These are phyloP conservation scores for Nelumbo lutea DNA, from an alignment of 164 flowering plant genomes.

Conservation along the genomic window DNA sequence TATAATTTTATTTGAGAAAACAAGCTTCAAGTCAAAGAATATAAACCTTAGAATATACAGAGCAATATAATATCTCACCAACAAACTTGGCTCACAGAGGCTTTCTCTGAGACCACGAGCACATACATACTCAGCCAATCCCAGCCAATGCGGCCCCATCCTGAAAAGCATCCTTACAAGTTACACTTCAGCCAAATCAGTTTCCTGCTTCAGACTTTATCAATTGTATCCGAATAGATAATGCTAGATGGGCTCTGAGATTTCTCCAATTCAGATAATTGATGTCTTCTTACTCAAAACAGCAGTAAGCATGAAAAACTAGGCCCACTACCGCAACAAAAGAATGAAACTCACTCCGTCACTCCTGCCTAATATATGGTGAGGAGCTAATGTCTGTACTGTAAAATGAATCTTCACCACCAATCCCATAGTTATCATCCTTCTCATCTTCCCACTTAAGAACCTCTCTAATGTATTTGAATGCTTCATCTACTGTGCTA, in stretches of 20 bases:
- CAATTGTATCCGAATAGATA: background rate
- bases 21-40: too few species aligned
- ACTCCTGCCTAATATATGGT: conserved; percentile 35
- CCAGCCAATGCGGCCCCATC: background rate
- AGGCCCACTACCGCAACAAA: background rate
- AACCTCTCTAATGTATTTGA: conserved; percentile 49
- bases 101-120: background rate
- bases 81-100: background rate
- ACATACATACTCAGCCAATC: background rate
- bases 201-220: background rate
- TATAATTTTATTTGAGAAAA: too few species aligned
- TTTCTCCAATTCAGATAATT: background rate
- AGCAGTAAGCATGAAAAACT: background rate
- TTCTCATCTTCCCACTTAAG: conserved; percentile 63
- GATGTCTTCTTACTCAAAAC: background rate
- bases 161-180: background rate
- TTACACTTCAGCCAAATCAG: background rate
- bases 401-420: conserved; percentile 37
- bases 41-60: background rate
- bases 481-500: conserved; percentile 38
- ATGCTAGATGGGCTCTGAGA: background rate
- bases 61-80: background rate
- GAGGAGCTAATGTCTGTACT: conserved; percentile 41
- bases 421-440: conserved; percentile 24
- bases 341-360: background rate